Evolutionary conservation across 169 alveolate genomes (phyloP).

Genomic region (Besnoitia besnoiti): DNA sequence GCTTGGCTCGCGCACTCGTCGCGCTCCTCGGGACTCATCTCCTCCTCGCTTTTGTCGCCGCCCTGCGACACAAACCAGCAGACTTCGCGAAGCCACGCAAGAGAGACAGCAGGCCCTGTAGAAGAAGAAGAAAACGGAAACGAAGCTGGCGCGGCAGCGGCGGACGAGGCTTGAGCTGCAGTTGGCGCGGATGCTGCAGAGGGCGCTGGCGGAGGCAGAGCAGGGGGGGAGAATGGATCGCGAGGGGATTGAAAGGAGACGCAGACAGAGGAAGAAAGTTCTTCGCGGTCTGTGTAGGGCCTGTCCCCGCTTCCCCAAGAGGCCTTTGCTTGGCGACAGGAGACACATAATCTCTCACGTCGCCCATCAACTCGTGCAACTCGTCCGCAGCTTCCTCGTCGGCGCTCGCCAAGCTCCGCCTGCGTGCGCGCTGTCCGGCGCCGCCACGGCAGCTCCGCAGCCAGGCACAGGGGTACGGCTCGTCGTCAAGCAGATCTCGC

Average conservation of each 20-base stretch:
- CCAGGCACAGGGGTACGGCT: too few relatives aligned
- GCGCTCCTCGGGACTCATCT: not conserved
- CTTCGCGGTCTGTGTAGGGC: not conserved
- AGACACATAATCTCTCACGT: not conserved
- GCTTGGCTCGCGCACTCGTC: not conserved
- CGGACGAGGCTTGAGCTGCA: not conserved
- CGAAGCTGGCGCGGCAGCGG: not conserved
- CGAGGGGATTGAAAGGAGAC: not conserved
- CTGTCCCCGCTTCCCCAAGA: not conserved
- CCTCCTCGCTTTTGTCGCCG: not conserved
- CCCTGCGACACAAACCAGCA: not conserved
- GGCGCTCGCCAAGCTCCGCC: too few relatives aligned
- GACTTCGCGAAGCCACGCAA: not conserved
- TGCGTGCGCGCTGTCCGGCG: too few relatives aligned
- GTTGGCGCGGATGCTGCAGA: slow-evolving; percentile 35
- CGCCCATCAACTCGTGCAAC: not conserved
- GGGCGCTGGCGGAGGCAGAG: too few relatives aligned
- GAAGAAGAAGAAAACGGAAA: too few relatives aligned
- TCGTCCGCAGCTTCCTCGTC: too few relatives aligned
- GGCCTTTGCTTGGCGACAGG: slow-evolving; percentile 10
- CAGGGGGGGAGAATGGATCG: not conserved
- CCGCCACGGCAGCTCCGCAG: too few relatives aligned
- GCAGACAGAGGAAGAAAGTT: not conserved
- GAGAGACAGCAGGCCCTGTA: too few relatives aligned
- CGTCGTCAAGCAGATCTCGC: too few relatives aligned